These are phyloP conservation scores for Lentinula aciculospora DNA, from an alignment of 768 basidiomycete genomes.

Conservation along the genomic window DNA sequence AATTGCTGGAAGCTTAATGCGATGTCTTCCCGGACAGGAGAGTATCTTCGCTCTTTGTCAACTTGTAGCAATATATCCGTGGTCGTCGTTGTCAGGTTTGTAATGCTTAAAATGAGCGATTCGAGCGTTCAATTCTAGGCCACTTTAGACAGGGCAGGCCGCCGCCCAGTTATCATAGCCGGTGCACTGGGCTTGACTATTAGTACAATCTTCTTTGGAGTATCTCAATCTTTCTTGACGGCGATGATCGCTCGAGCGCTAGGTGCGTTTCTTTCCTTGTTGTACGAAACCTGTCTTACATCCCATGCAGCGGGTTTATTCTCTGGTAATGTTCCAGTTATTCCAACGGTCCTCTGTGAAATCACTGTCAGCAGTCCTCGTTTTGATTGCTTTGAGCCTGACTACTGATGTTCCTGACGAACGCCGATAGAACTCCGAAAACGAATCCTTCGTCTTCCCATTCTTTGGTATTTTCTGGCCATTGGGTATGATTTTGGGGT, in stretches of 20 bases:
- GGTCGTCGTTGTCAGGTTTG: conserved; percentile 53
- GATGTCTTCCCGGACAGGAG: conserved; percentile 38
- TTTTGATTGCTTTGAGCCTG: not conserved
- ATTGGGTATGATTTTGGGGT: conserved; percentile 55
- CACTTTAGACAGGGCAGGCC: conserved; percentile 47
- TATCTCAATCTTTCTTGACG: conserved; percentile 44
- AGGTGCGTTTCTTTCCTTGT: conserved; percentile 24
- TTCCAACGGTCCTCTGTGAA: conserved; percentile 60
- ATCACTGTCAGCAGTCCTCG: conserved; percentile 49
- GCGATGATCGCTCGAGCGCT: conserved; percentile 47
- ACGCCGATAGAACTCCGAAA: conserved; percentile 15
- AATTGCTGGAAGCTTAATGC: not conserved
- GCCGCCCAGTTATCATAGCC: conserved; percentile 55
- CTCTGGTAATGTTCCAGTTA: conserved; percentile 59
- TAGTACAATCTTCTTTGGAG: conserved; percentile 51
- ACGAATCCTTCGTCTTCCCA: conserved; percentile 54
- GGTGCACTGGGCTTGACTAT: conserved; percentile 46
- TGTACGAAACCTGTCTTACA: not conserved
- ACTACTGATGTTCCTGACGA: not conserved
- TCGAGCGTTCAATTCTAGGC: not conserved
- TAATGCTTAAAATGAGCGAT: not conserved
- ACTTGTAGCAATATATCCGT: conserved; percentile 55
- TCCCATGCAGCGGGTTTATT: conserved; percentile 48
- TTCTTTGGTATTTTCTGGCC: conserved; percentile 59
- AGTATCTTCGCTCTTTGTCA: conserved; percentile 60